These are phyloP conservation scores for Endothia cerciana DNA, from an alignment of 2,329 filamentous ascomycete species.

Conservation along the genomic window DNA sequence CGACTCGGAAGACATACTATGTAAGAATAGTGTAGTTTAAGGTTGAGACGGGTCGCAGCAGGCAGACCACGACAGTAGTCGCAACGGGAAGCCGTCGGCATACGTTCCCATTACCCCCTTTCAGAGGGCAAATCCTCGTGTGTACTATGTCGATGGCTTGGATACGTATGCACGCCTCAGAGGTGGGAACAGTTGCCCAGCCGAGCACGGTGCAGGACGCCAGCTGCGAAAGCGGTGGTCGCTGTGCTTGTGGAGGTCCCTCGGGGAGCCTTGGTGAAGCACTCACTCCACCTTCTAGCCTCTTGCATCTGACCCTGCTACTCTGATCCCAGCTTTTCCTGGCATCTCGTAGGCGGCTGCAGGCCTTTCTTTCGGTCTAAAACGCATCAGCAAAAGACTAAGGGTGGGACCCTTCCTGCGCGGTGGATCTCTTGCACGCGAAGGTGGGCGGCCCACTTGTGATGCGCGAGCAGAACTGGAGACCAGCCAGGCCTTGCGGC, in stretches of 20 bases:
- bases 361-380: slow-evolving; percentile 30
- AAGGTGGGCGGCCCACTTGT: slow-evolving; percentile 26
- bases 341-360: not conserved
- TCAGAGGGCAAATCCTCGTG: not conserved
- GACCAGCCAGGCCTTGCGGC: not conserved
- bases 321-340: slow-evolving; percentile 23
- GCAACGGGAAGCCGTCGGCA: too few relatives aligned
- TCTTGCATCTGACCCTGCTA: slow-evolving; percentile 25
- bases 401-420: slow-evolving; percentile 24
- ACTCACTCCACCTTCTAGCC: slow-evolving; percentile 24
- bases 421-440: slow-evolving; percentile 27
- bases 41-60: not conserved
- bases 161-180: slow-evolving; percentile 11
- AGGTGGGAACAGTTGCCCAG: not conserved
- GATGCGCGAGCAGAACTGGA: slow-evolving; percentile 16
- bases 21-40: too few relatives aligned
- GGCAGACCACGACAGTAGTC: not conserved
- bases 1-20: slow-evolving; percentile 6
- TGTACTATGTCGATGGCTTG: not conserved
- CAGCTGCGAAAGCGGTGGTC: slow-evolving; percentile 26
- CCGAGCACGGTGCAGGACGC: slow-evolving; percentile 20
- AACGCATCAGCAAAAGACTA: slow-evolving; percentile 23
- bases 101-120: too few relatives aligned
- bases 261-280: slow-evolving; percentile 25
- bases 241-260: slow-evolving; percentile 21